These are phyloP conservation scores for Myriosclerotinia curreyana DNA, from an alignment of 2,329 filamentous ascomycete genomes.

Conservation along the genomic window DNA sequence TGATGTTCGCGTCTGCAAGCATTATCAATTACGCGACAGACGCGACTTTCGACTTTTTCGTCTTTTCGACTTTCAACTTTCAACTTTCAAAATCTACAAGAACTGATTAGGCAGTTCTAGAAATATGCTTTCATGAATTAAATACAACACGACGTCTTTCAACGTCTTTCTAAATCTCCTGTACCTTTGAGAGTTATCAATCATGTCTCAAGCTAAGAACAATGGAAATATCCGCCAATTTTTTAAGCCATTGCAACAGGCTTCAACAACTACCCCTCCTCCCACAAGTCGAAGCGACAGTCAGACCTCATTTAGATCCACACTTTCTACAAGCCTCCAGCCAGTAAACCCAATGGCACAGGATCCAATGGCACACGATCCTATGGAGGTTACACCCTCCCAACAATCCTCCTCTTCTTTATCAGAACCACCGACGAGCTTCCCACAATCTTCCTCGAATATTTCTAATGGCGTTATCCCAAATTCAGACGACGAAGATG, in stretches of 20 bases:
- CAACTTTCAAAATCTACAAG: not conserved
- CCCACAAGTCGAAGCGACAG: not conserved
- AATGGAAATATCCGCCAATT: slow-evolving; percentile 19
- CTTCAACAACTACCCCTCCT: slow-evolving; percentile 10
- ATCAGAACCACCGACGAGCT: not conserved
- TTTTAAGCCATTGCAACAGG: slow-evolving; percentile 12
- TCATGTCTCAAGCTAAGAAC: slow-evolving; percentile 8
- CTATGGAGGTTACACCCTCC: slow-evolving; percentile 7
- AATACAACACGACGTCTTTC: not conserved
- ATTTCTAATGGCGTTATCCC: slow-evolving; percentile 48
- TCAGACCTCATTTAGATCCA: not conserved
- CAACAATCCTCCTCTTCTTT: slow-evolving; percentile 5
- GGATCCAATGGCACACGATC: not conserved
- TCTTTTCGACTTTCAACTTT: not conserved
- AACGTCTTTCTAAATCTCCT: not conserved
- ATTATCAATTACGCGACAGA: slow-evolving; percentile 10
- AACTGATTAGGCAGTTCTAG: too few relatives aligned
- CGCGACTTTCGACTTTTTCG: slow-evolving; percentile 3
- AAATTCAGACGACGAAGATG: slow-evolving; percentile 66
- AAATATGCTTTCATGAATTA: not conserved
- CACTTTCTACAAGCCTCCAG: not conserved
- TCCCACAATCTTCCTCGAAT: slow-evolving; percentile 3
- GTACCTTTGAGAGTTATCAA: not conserved
- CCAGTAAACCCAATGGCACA: not conserved
- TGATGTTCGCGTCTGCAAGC: slow-evolving; percentile 18